phyloP scores from a whole-genome alignment of 495 filamentous ascomycete species.

The Xylaria palmicola region DNA sequence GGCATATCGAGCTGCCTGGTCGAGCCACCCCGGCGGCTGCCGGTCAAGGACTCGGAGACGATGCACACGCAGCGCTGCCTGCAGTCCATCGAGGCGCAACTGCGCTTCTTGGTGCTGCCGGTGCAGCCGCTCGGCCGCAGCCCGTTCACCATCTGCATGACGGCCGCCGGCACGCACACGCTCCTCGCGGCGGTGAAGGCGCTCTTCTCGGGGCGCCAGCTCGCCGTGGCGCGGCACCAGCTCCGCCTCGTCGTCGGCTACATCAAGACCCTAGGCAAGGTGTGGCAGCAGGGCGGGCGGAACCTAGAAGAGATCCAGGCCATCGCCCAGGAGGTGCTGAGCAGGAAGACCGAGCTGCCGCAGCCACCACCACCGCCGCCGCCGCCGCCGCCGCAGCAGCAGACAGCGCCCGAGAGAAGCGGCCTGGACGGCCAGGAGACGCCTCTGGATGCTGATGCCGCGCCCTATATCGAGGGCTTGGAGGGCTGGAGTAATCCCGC shows the following conservation, averaged over 20 bases:
- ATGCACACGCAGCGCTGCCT: slow-evolving; percentile 65
- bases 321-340: slow-evolving; percentile 47
- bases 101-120: slow-evolving; percentile 60
- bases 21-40: slow-evolving; percentile 37
- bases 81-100: slow-evolving; percentile 62
- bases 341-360: neutral
- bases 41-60: slow-evolving; percentile 37
- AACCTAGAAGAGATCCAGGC: slow-evolving; percentile 59
- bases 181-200: slow-evolving; percentile 44
- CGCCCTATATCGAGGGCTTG: neutral
- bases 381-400: neutral
- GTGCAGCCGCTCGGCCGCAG: slow-evolving; percentile 60
- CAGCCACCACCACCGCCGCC: neutral
- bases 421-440: neutral
- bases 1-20: slow-evolving; percentile 38
- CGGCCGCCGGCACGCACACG: slow-evolving; percentile 50
- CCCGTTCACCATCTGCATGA: slow-evolving; percentile 66
- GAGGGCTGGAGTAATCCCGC: slow-evolving; percentile 4
- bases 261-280: slow-evolving; percentile 58
- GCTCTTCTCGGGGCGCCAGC: slow-evolving; percentile 47
- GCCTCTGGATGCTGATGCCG: neutral
- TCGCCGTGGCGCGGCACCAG: slow-evolving; percentile 56
- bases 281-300: slow-evolving; percentile 61
- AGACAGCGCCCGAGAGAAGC: neutral
- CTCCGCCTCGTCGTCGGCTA: slow-evolving; percentile 67